Evolutionary conservation across 208 protist genomes (phyloP), one percentile per base, ranked within the genome.

Genomic region (Porcisia deanei): DNA sequence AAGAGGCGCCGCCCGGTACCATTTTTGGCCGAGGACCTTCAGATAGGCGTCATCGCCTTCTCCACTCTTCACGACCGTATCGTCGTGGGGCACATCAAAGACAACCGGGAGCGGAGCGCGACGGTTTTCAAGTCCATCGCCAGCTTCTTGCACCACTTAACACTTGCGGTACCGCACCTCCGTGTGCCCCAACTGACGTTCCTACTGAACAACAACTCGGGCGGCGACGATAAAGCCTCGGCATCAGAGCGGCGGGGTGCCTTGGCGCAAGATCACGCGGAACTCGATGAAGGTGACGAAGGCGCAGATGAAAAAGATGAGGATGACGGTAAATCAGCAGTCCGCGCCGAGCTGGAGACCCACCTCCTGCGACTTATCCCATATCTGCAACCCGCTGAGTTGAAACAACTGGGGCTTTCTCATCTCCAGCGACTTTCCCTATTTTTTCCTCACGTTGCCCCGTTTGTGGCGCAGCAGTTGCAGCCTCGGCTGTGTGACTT

Each of bases 331-430:
- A 18, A 53, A 30, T 10, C 25, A 0, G 71, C 54, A 39, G 3
- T 39, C 39, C 76, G 75, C 30, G 37, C 57, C 25, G 20, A 74
- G 30, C 20, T 76, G 18, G 83, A 88, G 39, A 52, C 64, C 3
- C 79, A 73, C 22, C 60, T 91, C 9, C 66, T 78, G 14, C 83
- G 69, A 39, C 20, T 75, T 12, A 10, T 88, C 22, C 66, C 76
- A 3, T 81, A 83, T 54, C 66, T 95, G 3, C 69, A 41, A 0
- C 41, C 77, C 9, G 58, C 41, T 8, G 76, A 92, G 66, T 69
- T 87, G 61, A 88, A 89, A 67, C 77, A 92, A 60, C 39, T 95
- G 6, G 76, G 79, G 9, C 78, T 95, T n/a, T 39, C 78, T 5
- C 75, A 90, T 55, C 49, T 89, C n/a, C 86, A 85, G 43, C 67